Evolutionary conservation across 768 basidiomycete species (phyloP), one percentile per base, ranked within the genome.

Genomic region (Nidularia pulvinata): DNA sequence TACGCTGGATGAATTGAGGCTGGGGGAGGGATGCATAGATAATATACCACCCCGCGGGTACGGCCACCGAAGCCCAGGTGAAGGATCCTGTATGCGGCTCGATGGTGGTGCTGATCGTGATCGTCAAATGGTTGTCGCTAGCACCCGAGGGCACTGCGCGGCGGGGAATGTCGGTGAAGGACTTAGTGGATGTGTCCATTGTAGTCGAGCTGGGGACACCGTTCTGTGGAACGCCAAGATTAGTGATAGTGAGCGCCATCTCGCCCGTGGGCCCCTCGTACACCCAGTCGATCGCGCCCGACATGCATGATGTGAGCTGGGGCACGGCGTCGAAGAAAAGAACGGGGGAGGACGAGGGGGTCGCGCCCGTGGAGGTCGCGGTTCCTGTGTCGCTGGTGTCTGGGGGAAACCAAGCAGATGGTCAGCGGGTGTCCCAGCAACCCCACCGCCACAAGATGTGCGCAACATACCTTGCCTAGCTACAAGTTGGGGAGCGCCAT

Each of bases 1-100:
- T 72, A 45, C 37, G 7, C 11, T 33, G 50, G 59, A 62, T 3
- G 50, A 30, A n/a, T 59, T 2, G 47, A 4, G 67, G 49, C 3
- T 16, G 11, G 39, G 61, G 55, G 14, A 75, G 55, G 5, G 61
- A 56, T 6, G 69, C 71, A 0, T 50, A 56, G 16, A 85, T 22
- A 10, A 57, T 45, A 58, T 86, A 86, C 73, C 72, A 76, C 3
- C 85, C 85, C 50, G 72, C 65, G 0, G 78, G 62, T 22, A 84
- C 64, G 53, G 72, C 70, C 47, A 86, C 81, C 2, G 65, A 45
- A 1, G 62, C 4, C 84, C 86, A 85, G 3, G 59, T 65, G 64
- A 67, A 82, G 14, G 50, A 52, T 0, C 9, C 6, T 1, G 13
- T 25, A 10, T 48, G 30, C 4, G 79, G 68, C 50, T 68, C 59